phyloP scores from a whole-genome alignment of 2,329 filamentous ascomycete species.

The Xylariaceae sp. region DNA sequence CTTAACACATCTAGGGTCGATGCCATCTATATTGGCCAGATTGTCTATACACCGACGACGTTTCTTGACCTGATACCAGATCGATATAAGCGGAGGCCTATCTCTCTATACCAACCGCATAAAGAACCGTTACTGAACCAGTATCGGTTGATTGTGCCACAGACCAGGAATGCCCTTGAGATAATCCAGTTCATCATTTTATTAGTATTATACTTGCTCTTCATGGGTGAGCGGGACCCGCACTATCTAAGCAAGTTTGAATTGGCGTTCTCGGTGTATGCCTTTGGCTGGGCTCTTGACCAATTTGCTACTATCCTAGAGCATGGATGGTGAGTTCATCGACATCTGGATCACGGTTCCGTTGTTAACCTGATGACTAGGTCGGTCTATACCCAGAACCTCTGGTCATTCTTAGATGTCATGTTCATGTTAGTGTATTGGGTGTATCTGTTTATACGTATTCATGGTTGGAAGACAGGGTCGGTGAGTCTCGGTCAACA shows the following conservation, averaged over 20 bases:
- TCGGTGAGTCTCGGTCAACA: constrained; percentile 52
- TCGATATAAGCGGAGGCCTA: constrained; percentile 78
- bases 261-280: constrained; percentile 64
- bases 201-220: constrained; percentile 61
- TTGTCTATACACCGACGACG: constrained; percentile 76
- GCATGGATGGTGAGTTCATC: constrained; percentile 53
- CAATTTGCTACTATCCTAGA: constrained; percentile 72
- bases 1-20: constrained; percentile 48
- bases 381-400: constrained; percentile 80
- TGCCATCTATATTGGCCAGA: constrained; percentile 73
- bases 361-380: constrained; percentile 34
- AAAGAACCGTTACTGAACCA: constrained; percentile 74
- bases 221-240: constrained; percentile 66
- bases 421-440: constrained; percentile 69
- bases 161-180: constrained; percentile 71
- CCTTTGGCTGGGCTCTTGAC: constrained; percentile 73
- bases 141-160: constrained; percentile 76
- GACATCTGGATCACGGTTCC: background rate
- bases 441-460: constrained; percentile 61
- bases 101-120: constrained; percentile 72
- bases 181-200: constrained; percentile 67
- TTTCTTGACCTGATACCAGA: constrained; percentile 82
- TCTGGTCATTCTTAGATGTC: constrained; percentile 84
- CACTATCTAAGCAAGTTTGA: constrained; percentile 53
- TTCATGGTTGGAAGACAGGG: constrained; percentile 55